Conservation (phyloP, 805 yeast genomes). For the Scheffersomyces ergatensis region DNA sequence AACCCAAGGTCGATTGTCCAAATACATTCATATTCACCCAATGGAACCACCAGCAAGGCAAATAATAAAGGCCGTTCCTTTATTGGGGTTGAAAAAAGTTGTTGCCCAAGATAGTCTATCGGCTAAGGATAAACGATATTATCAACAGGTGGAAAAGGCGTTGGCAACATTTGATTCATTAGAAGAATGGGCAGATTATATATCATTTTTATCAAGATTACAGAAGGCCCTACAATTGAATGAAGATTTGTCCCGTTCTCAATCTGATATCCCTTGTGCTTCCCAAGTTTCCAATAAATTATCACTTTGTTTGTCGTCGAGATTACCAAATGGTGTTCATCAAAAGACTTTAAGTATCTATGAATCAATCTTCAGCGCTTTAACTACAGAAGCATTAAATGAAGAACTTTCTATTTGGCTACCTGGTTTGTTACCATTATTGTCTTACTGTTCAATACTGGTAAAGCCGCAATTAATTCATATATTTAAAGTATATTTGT, state of each 20-base stretch:
- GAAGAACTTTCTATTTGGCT: slow-evolving; percentile 72
- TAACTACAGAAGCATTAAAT: slow-evolving; percentile 56
- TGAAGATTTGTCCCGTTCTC: slow-evolving; percentile 20
- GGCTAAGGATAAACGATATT: slow-evolving; percentile 57
- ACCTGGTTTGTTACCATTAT: slow-evolving; percentile 87
- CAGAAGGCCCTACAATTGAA: slow-evolving; percentile 59
- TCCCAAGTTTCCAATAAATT: slow-evolving; percentile 66
- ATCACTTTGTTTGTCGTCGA: slow-evolving; percentile 76
- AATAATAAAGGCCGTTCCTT: slow-evolving; percentile 3
- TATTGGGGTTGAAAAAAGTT: slow-evolving; percentile 5
- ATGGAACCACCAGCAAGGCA: not conserved
- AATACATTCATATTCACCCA: too few species aligned
- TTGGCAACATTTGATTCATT: slow-evolving; percentile 74
- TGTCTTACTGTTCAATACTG: slow-evolving; percentile 85
- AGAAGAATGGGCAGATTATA: slow-evolving; percentile 98
- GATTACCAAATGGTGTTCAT: slow-evolving; percentile 93
- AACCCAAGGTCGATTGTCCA: too few species aligned
- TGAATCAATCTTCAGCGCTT: slow-evolving; percentile 60
- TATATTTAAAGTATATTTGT: slow-evolving; percentile 54
- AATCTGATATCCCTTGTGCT: slow-evolving; percentile 63
- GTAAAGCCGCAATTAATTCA: slow-evolving; percentile 77
- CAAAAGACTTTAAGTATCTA: slow-evolving; percentile 82
- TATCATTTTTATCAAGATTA: slow-evolving; percentile 78
- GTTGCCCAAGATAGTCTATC: slow-evolving; percentile 6
- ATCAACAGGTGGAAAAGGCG: slow-evolving; percentile 68